phyloP scores from a whole-genome alignment of 192 early-diverging fungal species.

The Chytriomyces hyalinus region DNA sequence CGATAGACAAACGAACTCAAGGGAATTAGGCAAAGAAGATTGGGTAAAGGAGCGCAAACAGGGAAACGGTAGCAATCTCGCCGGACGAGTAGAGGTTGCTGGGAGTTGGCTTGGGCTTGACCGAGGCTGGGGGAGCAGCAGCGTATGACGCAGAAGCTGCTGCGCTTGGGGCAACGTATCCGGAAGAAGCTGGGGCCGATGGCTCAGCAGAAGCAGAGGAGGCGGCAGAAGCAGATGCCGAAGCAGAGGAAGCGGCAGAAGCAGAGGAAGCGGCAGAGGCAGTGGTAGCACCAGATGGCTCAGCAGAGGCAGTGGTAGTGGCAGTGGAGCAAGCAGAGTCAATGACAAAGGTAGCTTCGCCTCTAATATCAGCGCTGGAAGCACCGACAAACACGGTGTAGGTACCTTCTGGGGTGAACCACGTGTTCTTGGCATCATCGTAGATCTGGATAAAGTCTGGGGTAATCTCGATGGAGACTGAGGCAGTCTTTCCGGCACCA shows the following conservation, averaged over 20 bases:
- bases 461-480: constrained; percentile 50
- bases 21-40: too few species aligned
- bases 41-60: too few species aligned
- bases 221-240: neutral
- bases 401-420: constrained; percentile 50
- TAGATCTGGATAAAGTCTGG: constrained; percentile 51
- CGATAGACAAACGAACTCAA: too few species aligned
- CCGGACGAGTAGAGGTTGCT: too few species aligned
- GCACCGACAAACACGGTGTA: constrained; percentile 61
- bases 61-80: too few species aligned
- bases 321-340: neutral
- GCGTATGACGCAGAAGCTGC: neutral
- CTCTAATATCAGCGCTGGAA: constrained; percentile 53
- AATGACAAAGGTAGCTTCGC: neutral
- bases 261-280: neutral
- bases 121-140: neutral
- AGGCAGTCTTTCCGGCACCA: constrained; percentile 43
- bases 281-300: neutral
- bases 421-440: constrained; percentile 43
- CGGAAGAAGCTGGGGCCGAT: neutral
- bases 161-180: neutral
- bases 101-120: too few species aligned
- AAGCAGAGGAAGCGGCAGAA: too few species aligned
- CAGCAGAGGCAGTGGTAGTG: neutral
- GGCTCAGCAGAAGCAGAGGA: neutral